A percentile compares a stretch with the other conserved stretches of the same genome.
Evolutionary conservation across 768 basidiomycete species (phyloP).

Genomic region (Pholiota molesta): DNA sequence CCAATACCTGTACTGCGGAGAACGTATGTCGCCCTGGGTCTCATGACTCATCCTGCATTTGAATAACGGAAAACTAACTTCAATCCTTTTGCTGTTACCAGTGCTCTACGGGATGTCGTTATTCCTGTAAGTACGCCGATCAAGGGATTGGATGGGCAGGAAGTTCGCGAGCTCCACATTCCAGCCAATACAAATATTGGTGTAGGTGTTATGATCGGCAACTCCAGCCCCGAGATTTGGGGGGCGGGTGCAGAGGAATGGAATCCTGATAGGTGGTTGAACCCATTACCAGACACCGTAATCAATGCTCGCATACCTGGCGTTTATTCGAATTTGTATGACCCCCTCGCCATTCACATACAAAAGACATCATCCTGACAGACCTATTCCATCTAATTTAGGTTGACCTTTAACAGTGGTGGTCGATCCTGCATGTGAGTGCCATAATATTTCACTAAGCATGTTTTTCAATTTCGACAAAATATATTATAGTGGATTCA

Average conservation of each 20-base stretch:
- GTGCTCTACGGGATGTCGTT: constrained; percentile 34
- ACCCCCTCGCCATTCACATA: neutral
- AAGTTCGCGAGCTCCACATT: constrained; percentile 39
- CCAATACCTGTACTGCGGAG: constrained; percentile 21
- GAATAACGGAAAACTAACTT: neutral
- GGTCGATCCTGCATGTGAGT: constrained; percentile 49
- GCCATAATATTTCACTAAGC: neutral
- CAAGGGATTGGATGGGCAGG: constrained; percentile 37
- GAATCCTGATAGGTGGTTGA: constrained; percentile 45
- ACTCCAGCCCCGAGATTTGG: constrained; percentile 40
- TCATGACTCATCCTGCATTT: neutral
- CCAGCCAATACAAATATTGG: constrained; percentile 44
- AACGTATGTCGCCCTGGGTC: constrained; percentile 14
- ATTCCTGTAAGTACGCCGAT: constrained; percentile 46
- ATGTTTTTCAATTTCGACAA: neutral
- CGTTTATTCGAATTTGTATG: constrained; percentile 27
- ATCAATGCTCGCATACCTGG: constrained; percentile 23
- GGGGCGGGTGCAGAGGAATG: constrained; percentile 43
- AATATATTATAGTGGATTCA: constrained; percentile 42
- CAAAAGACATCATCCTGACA: neutral
- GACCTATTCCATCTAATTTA: neutral
- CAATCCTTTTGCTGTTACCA: constrained; percentile 4
- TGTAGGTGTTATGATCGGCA: constrained; percentile 37
- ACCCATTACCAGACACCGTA: constrained; percentile 22
- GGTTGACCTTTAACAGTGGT: constrained; percentile 45